Evolutionary conservation across 1,284 basidiomycete species (phyloP).

Genomic region (Fistulina hepatica): DNA sequence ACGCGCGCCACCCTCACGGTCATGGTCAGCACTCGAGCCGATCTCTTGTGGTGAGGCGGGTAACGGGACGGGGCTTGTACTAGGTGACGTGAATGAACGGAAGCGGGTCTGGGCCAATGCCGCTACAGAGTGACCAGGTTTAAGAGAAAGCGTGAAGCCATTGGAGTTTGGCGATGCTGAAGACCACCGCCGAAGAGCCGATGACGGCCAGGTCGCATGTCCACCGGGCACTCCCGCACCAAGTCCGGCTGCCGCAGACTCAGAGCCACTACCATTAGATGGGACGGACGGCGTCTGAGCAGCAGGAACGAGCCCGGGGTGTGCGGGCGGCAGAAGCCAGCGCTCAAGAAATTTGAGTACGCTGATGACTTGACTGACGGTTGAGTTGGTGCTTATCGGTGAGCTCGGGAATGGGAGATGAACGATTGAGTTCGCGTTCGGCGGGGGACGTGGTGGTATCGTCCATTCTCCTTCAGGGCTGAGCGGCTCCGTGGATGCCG

Average conservation of each 20-base stretch:
- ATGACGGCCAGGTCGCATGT: slow-evolving; percentile 1
- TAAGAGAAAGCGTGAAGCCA: background rate
- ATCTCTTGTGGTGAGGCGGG: too few species aligned
- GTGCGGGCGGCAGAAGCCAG: slow-evolving; percentile 21
- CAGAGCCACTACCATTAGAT: background rate
- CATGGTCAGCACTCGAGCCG: slow-evolving; percentile 9
- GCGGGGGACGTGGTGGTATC: slow-evolving; percentile 49
- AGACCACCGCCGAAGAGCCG: background rate
- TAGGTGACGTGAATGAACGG: slow-evolving; percentile 6
- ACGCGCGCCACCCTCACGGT: too few species aligned
- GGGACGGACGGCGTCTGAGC: slow-evolving; percentile 18
- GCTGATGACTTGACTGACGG: slow-evolving; percentile 41
- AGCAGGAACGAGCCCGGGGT: slow-evolving; percentile 9
- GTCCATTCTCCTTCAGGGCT: slow-evolving; percentile 21
- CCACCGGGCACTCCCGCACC: background rate
- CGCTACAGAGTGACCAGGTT: slow-evolving; percentile 1
- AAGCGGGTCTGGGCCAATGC: slow-evolving; percentile 9
- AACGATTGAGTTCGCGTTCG: slow-evolving; percentile 59
- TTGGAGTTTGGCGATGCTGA: background rate
- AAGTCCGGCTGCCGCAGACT: background rate
- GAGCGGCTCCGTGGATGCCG: slow-evolving; percentile 5
- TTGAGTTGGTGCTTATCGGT: slow-evolving; percentile 37
- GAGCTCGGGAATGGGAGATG: slow-evolving; percentile 63
- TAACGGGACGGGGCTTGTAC: slow-evolving; percentile 12
- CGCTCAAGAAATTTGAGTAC: slow-evolving; percentile 53